A percentile compares a stretch with the other conserved stretches of the same genome.
phyloP scores from a whole-genome alignment of 208 protist species.

The Sergeia podlipaevii region DNA sequence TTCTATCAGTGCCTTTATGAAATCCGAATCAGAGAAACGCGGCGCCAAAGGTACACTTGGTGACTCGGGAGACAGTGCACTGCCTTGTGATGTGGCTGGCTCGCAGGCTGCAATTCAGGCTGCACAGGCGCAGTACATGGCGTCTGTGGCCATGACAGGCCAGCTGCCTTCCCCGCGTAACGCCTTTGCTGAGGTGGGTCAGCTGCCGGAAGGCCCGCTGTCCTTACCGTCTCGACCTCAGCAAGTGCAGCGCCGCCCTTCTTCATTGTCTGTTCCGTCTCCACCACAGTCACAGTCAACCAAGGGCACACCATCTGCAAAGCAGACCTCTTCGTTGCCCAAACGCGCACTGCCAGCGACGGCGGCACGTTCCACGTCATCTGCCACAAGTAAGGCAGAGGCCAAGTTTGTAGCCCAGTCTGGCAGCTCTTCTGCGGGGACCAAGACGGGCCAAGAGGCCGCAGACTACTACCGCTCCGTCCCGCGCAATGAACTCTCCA shows the following conservation, averaged over 20 bases:
- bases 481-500: conserved; percentile 71
- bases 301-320: not conserved
- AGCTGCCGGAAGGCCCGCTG: conserved; percentile 7
- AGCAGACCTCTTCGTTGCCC: conserved; percentile 12
- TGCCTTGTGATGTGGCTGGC: conserved; percentile 63
- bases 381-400: not conserved
- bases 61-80: conserved; percentile 6
- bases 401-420: not conserved
- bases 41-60: conserved; percentile 3
- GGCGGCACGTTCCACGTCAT: conserved; percentile 1
- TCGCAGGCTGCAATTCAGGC: conserved; percentile 40
- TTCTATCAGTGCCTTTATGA: conserved; percentile 82
- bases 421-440: not conserved
- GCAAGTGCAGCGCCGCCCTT: not conserved
- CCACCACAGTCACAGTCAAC: not conserved
- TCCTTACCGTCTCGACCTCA: not conserved
- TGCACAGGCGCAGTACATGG: conserved; percentile 43
- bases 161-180: conserved; percentile 51
- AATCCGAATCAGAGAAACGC: conserved; percentile 37
- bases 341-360: conserved; percentile 13
- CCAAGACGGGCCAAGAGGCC: conserved; percentile 33
- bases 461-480: conserved; percentile 76
- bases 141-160: conserved; percentile 44
- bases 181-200: not conserved
- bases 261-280: not conserved